Percentiles rank a stretch among this genome's conserved stretches.
These are phyloP conservation scores for Prunus yedoensis DNA, from an alignment of 331 rosid species.

Conservation along the genomic window DNA sequence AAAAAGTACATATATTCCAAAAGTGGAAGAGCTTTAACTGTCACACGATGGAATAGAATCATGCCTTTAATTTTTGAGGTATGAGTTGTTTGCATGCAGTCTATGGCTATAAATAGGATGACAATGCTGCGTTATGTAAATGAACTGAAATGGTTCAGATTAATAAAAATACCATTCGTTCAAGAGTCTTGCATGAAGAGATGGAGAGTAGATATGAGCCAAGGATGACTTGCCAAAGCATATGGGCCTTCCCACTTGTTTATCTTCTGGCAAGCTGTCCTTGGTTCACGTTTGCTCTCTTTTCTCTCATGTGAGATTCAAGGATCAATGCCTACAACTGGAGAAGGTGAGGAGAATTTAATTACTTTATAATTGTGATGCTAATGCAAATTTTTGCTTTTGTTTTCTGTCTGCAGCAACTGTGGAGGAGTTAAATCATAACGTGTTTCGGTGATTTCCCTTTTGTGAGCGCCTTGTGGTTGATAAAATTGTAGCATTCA, in stretches of 20 bases:
- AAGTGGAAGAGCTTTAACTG: too few relatives aligned
- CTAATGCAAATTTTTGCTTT: too few relatives aligned
- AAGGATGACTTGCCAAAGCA: constrained; percentile 33
- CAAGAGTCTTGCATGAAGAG: constrained; percentile 36
- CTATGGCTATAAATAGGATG: not conserved
- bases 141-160: not conserved
- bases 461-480: too few relatives aligned
- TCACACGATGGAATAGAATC: not conserved
- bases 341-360: too few relatives aligned
- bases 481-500: too few relatives aligned
- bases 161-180: not conserved
- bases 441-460: too few relatives aligned
- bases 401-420: not conserved
- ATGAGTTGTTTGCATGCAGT: not conserved
- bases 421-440: too few relatives aligned
- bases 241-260: not conserved
- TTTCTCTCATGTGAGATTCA: constrained; percentile 13
- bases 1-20: too few relatives aligned
- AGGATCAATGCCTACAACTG: not conserved
- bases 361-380: too few relatives aligned
- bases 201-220: constrained; percentile 41
- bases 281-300: constrained; percentile 48
- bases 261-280: constrained; percentile 45
- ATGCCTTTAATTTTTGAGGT: too few relatives aligned
- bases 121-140: not conserved